Percentiles rank a stretch among this genome's conserved stretches.
Conservation (phyloP, 805 yeast genomes). For the Candida morakotiae region DNA sequence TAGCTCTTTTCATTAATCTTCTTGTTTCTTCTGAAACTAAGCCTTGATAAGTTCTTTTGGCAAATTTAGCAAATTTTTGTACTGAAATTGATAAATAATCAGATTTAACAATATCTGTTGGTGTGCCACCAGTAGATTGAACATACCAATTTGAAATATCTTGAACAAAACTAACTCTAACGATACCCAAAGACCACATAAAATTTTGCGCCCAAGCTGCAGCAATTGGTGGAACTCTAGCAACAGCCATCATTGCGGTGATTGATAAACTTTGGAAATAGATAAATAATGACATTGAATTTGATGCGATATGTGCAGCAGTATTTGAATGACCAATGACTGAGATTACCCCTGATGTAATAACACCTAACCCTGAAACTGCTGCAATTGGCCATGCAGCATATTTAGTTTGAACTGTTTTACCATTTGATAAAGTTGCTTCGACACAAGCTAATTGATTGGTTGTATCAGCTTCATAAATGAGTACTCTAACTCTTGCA, state of each 20-base stretch:
- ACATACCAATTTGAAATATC: constrained; percentile 87
- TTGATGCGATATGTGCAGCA: constrained; percentile 96
- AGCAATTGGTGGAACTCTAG: constrained; percentile 91
- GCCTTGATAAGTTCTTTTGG: constrained; percentile 13
- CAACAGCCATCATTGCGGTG: constrained; percentile 93
- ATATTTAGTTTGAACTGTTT: constrained; percentile 87
- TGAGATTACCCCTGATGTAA: constrained; percentile 83
- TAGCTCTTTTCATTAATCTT: constrained; percentile 22
- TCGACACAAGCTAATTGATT: constrained; percentile 84
- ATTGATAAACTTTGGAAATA: constrained; percentile 93
- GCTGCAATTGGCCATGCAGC: constrained; percentile 97
- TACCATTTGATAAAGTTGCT: constrained; percentile 81
- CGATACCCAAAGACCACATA: constrained; percentile 93
- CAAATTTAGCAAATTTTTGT: constrained; percentile 47
- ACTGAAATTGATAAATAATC: constrained; percentile 75
- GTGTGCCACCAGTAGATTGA: constrained; percentile 88
- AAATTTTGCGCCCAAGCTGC: constrained; percentile 98
- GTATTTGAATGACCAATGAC: constrained; percentile 86
- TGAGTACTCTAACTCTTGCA: constrained; percentile 77
- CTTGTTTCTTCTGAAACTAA: constrained; percentile 6
- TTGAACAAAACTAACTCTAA: constrained; percentile 74
- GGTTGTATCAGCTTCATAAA: constrained; percentile 39
- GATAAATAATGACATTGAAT: constrained; percentile 85
- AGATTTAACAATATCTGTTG: constrained; percentile 71
- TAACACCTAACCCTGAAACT: constrained; percentile 79